These are phyloP conservation scores for Scytalidium lignicola DNA, from an alignment of 2,329 filamentous ascomycete species.

Conservation along the genomic window DNA sequence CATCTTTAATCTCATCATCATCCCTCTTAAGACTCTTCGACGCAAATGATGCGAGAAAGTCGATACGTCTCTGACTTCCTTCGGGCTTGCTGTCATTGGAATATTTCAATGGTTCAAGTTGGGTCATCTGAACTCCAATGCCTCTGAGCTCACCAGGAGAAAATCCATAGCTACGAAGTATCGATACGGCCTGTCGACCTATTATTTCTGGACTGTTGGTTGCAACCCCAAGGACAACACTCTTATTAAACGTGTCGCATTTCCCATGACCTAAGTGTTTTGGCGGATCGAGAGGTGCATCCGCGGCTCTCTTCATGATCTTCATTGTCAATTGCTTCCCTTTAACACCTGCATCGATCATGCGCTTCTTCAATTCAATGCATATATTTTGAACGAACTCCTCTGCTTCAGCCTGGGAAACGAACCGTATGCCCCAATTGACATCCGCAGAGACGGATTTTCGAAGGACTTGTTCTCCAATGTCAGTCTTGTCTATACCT, in stretches of 20 bases:
- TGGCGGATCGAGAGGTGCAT: conserved; percentile 84
- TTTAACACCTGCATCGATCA: conserved; percentile 79
- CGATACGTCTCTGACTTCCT: conserved; percentile 73
- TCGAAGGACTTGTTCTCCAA: conserved; percentile 77
- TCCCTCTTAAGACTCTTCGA: conserved; percentile 35
- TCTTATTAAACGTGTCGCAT: conserved; percentile 93
- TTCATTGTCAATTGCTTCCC: conserved; percentile 89
- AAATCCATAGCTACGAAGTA: conserved; percentile 76
- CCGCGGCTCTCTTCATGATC: conserved; percentile 80
- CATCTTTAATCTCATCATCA: conserved; percentile 44
- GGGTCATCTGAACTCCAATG: conserved; percentile 88
- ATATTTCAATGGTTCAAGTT: conserved; percentile 72
- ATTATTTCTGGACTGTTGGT: conserved; percentile 70
- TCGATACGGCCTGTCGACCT: conserved; percentile 76
- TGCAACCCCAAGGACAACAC: conserved; percentile 72
- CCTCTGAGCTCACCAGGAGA: conserved; percentile 90
- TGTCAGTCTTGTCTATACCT: conserved; percentile 79
- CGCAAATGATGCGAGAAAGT: conserved; percentile 55
- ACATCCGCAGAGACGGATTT: conserved; percentile 97
- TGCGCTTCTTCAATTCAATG: conserved; percentile 73
- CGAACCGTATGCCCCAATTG: conserved; percentile 96
- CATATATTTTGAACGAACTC: conserved; percentile 84
- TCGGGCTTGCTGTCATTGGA: conserved; percentile 49
- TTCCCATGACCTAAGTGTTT: conserved; percentile 95
- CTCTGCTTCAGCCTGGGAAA: conserved; percentile 86